Evolutionary conservation across 495 filamentous ascomycete species (phyloP).

Genomic region (Aspergillus cavernicola): DNA sequence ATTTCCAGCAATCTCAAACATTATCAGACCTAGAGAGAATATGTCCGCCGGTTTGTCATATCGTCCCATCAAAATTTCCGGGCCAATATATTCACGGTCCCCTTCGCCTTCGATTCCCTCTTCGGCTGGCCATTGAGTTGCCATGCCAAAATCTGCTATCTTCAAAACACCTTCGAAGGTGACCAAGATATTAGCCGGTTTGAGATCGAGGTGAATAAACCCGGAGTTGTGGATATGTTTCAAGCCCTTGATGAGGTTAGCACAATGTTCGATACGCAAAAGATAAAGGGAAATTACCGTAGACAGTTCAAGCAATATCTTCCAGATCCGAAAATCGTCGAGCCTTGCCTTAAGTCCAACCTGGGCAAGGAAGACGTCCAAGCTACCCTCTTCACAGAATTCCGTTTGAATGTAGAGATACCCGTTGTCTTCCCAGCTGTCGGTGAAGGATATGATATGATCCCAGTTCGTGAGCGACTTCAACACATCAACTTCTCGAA

Average conservation of each 20-base stretch:
- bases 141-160: constrained; percentile 95
- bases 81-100: constrained; percentile 92
- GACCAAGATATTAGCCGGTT: constrained; percentile 91
- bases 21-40: constrained; percentile 88
- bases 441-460: constrained; percentile 75
- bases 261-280: constrained; percentile 24
- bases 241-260: constrained; percentile 59
- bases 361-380: constrained; percentile 75
- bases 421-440: constrained; percentile 77
- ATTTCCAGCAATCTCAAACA: constrained; percentile 91
- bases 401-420: constrained; percentile 96
- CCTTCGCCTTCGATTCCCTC: constrained; percentile 83
- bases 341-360: constrained; percentile 78
- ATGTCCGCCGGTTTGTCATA: constrained; percentile 90
- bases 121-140: constrained; percentile 71
- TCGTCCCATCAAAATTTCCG: constrained; percentile 78
- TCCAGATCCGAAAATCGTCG: constrained; percentile 98
- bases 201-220: constrained; percentile 91
- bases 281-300: constrained; percentile 46
- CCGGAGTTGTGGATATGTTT: constrained; percentile 82
- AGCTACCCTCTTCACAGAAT: constrained; percentile 86
- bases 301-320: constrained; percentile 80
- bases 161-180: constrained; percentile 88
- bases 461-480: constrained; percentile 67
- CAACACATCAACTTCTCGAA: constrained; percentile 76